Conservation (phyloP, 108 stramenopile genomes). For the Cylindrotheca fusiformis region DNA sequence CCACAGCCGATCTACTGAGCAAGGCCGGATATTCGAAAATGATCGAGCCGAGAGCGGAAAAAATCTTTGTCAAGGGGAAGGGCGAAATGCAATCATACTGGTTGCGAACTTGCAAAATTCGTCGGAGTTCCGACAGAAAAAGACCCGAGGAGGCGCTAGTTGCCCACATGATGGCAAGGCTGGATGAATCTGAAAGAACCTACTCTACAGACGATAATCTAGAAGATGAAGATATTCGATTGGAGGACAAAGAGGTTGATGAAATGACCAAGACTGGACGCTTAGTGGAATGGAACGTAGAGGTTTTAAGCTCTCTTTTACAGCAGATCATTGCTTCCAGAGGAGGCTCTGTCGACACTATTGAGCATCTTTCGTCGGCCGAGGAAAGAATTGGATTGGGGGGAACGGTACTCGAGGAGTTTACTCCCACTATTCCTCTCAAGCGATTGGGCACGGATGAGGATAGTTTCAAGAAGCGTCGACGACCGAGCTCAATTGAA, state of each 20-base stretch:
- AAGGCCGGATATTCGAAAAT: conserved; percentile 15
- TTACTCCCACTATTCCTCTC: conserved; percentile 4
- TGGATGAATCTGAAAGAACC: background rate
- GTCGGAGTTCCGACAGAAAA: background rate
- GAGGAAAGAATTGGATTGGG: background rate
- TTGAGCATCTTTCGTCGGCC: background rate
- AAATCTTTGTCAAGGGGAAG: conserved; percentile 17
- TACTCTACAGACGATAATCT: background rate
- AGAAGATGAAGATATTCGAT: background rate
- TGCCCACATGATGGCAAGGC: background rate
- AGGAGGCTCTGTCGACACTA: background rate
- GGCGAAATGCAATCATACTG: conserved; percentile 23
- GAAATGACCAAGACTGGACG: background rate
- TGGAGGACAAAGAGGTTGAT: background rate
- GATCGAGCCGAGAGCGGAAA: conserved; percentile 8
- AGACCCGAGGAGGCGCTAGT: too few relatives aligned
- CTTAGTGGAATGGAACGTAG: conserved; percentile 6
- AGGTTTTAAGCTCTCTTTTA: background rate
- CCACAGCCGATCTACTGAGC: conserved; percentile 37
- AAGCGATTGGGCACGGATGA: conserved; percentile 4
- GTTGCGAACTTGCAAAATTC: background rate
- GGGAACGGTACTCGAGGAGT: conserved; percentile 5
- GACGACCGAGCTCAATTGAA: conserved; percentile 2
- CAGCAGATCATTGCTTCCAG: conserved; percentile 3
- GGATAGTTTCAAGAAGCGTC: background rate